Percentiles rank a stretch among this genome's conserved stretches.
Conservation (phyloP, 257 asterid genomes). For the Euphrasia confusa region DNA sequence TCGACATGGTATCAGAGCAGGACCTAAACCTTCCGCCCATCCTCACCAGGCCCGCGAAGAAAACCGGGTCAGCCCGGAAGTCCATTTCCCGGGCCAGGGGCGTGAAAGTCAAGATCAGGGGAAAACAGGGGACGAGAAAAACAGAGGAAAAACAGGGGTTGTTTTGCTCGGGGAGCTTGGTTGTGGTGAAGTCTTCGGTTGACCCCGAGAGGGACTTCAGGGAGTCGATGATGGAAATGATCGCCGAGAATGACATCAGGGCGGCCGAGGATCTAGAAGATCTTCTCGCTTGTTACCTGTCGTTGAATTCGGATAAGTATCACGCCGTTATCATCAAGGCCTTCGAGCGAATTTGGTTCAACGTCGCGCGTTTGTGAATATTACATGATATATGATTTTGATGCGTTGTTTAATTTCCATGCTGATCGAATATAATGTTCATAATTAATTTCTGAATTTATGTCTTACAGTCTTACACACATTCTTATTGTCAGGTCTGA, state of each 20-base stretch:
- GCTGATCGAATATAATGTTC: no score
- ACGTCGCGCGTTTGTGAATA: constrained; percentile 32
- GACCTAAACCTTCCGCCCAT: constrained; percentile 42
- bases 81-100: constrained; percentile 26
- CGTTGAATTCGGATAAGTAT: constrained; percentile 66
- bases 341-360: constrained; percentile 84
- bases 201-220: constrained; percentile 83
- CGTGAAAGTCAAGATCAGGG: constrained; percentile 47
- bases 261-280: constrained; percentile 71
- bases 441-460: background rate
- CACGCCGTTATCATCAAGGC: constrained; percentile 71
- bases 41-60: background rate
- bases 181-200: constrained; percentile 76
- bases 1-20: constrained; percentile 34
- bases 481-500: constrained; percentile 31
- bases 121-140: constrained; percentile 32
- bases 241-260: constrained; percentile 66
- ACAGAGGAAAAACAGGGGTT: background rate
- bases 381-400: no score
- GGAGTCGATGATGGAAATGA: constrained; percentile 93
- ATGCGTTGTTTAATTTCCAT: no score
- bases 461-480: background rate
- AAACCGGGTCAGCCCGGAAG: constrained; percentile 27
- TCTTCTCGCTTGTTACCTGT: constrained; percentile 83
- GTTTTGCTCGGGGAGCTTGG: constrained; percentile 53